Evolutionary conservation across 371 early-diverging fungal species (phyloP), one percentile per base, ranked within the genome.

Genomic region (Rhizomucor miehei): DNA sequence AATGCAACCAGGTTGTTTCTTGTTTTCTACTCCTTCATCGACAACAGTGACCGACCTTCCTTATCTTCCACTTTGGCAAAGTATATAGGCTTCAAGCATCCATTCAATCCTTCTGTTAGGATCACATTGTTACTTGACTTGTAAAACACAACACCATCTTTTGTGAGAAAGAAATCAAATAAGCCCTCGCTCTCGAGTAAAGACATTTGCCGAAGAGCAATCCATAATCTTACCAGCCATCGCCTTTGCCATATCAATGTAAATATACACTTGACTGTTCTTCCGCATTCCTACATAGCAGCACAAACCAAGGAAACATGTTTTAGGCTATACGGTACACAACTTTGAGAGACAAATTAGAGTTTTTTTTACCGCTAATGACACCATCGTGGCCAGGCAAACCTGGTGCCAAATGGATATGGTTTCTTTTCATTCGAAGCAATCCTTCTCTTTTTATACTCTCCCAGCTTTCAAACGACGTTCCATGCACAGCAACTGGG

Each of bases 331-430:
- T n/a, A n/a, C n/a, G n/a, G n/a, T n/a, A n/a, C n/a, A n/a, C n/a
- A n/a, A n/a, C n/a, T n/a, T n/a, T n/a, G n/a, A n/a, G n/a, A n/a
- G n/a, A n/a, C n/a, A n/a, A n/a, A n/a, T n/a, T n/a, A n/a, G n/a
- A n/a, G n/a, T 25, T 44, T 16, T 45, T 20, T 45, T 35, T 56
- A 51, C 72, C 70, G 60, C 91, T 91, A 51, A 82, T 85, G 13
- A 92, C 92, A 1, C 73, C 82, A 14, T 68, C 60, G 17, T 84
- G 85, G 10, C 85, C 87, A 0, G 77, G 85, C 44, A 82, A 60
- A 0, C 94, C 94, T 2, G 75, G 49, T 0, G 95, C 92, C 63
- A 90, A 84, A 59, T 96, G 97, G 45, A 96, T 92, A 73, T 96
- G 94, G 43, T 88, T 88, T 37, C 97, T 82, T n/a, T 46, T 48